Percentiles rank a stretch among this genome's conserved stretches.
These are phyloP conservation scores for Populus ilicifolia DNA, from an alignment of 345 rosid species.

Conservation along the genomic window DNA sequence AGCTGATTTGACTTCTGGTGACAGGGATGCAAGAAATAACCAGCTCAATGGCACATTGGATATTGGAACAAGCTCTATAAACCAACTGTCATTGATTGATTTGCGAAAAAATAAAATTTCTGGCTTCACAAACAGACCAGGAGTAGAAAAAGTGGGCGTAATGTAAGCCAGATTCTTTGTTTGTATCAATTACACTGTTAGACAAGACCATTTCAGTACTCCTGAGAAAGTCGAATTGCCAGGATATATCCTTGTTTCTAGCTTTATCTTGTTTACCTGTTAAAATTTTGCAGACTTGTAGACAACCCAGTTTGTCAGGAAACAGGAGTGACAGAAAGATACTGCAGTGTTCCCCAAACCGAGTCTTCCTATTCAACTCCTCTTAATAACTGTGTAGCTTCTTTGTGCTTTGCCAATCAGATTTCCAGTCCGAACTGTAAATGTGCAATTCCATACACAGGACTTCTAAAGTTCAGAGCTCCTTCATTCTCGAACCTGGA, in stretches of 20 bases:
- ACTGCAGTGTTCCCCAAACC: constrained; percentile 37
- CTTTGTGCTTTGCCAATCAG: constrained; percentile 32
- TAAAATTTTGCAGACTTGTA: constrained; percentile 50
- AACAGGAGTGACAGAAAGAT: constrained; percentile 21
- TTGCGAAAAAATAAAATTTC: constrained; percentile 48
- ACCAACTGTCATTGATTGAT: constrained; percentile 49
- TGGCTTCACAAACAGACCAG: constrained; percentile 12
- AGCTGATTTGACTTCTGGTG: constrained; percentile 3
- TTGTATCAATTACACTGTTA: not conserved
- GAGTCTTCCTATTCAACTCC: constrained; percentile 38
- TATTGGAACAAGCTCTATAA: constrained; percentile 41
- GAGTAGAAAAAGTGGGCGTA: constrained; percentile 18
- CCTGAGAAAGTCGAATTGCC: not conserved
- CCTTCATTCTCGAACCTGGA: constrained; percentile 58
- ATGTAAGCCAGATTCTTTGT: constrained; percentile 40
- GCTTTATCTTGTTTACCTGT: not conserved
- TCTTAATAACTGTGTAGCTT: constrained; percentile 39
- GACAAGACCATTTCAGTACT: not conserved
- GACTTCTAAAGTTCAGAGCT: constrained; percentile 56
- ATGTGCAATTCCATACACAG: constrained; percentile 65
- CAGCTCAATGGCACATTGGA: constrained; percentile 47
- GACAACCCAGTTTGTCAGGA: constrained; percentile 61
- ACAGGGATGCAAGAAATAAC: constrained; percentile 52
- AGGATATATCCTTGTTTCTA: not conserved
- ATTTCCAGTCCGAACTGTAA: constrained; percentile 55